Conservation (phyloP, 192 early-diverging fungal genomes). For the Backusella tuberculispora region DNA sequence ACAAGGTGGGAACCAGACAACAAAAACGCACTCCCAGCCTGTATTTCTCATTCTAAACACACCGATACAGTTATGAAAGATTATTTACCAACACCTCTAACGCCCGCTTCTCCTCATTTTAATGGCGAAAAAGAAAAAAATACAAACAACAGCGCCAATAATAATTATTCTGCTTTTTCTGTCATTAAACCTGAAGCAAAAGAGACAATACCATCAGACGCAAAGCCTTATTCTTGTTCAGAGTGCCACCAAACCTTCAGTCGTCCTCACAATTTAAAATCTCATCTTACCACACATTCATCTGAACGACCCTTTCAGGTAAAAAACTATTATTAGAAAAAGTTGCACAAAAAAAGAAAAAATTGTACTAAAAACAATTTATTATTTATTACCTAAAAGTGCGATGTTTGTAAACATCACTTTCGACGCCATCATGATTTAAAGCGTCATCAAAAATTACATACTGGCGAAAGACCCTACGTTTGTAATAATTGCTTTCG, state of each 20-base stretch:
- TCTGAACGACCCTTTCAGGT: slow-evolving; percentile 35
- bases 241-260: slow-evolving; percentile 38
- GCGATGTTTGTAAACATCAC: slow-evolving; percentile 33
- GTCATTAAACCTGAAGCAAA: slow-evolving; percentile 13
- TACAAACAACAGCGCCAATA: slow-evolving; percentile 11
- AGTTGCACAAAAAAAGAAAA: neutral
- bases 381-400: slow-evolving; percentile 30
- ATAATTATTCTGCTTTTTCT: slow-evolving; percentile 21
- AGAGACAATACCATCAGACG: slow-evolving; percentile 14
- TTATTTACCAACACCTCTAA: slow-evolving; percentile 25
- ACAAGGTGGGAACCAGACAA: neutral
- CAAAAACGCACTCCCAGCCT: slow-evolving; percentile 5
- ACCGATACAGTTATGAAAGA: slow-evolving; percentile 22
- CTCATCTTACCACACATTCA: slow-evolving; percentile 38
- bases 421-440: slow-evolving; percentile 82
- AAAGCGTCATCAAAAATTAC: slow-evolving; percentile 82
- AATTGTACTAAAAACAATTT: slow-evolving; percentile 13
- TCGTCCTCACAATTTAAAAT: slow-evolving; percentile 38
- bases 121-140: neutral
- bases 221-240: slow-evolving; percentile 30
- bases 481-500: slow-evolving; percentile 73
- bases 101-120: neutral
- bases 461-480: slow-evolving; percentile 77
- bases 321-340: slow-evolving; percentile 23
- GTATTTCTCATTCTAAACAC: slow-evolving; percentile 6